Evolutionary conservation across 2,329 filamentous ascomycete species (phyloP), one percentile per base, ranked within the genome.

Genomic region (Xylaria sp.): DNA sequence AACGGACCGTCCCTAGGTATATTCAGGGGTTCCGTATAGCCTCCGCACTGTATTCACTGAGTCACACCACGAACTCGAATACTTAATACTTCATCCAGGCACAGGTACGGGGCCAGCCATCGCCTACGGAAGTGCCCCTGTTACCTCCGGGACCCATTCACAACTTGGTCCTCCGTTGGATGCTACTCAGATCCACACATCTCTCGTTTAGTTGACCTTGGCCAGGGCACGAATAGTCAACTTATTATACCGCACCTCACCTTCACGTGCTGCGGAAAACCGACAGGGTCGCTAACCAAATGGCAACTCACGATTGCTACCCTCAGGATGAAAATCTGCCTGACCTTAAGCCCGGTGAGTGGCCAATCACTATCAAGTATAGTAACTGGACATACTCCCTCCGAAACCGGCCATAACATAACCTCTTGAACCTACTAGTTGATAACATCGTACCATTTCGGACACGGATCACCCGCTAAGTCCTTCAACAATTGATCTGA

Each of bases 101-200:
- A 39, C 15, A 57, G 54, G 54, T 57, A 41, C 54, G 34, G 52
- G 54, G 54, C 54, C 54, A 37, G 20, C 31, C 31, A 28, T 13
- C 5, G 28, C 15, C 8, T 12, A 56, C 61, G 61, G 60, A 34
- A 57, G 61, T 44, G 44, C 31, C 44, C 18, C 13, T 58, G 46
- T 25, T 1, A 39, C 37, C 61, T 64, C 61, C 52, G 61, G 52
- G 44, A 10, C 34, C 34, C 61, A 50, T 34, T 55, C 63, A 51
- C 55, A 50, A 15, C 46, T 65, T 46, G 34, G 44, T 55, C 1
- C 18, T 37, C 31, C 15, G 28, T 34, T 31, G 20, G 28, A 64
- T 65, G 54, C 44, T 58, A 58, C 54, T 23, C n/a, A 18, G 28
- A 18, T 15, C 57, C 28, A 50, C 58, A 50, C 7, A 37, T 51